Conservation (phyloP, 768 basidiomycete genomes). For the Porpolomopsis calyptriformis region DNA sequence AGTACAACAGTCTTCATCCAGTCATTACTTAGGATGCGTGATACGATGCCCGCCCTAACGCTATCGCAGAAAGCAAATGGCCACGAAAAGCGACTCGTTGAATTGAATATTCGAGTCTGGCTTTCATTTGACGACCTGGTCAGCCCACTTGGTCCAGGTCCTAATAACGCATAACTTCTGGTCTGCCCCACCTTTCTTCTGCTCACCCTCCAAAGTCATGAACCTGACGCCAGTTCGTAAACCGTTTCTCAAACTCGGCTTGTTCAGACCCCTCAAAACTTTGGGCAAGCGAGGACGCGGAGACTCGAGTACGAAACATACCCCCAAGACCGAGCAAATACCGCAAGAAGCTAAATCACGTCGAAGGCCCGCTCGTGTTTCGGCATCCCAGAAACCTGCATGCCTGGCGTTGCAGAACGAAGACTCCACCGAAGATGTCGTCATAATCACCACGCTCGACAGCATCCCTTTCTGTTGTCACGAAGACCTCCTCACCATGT, state of each 20-base stretch:
- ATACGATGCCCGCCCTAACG: no score
- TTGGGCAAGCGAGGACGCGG: background rate
- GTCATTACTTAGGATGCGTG: no score
- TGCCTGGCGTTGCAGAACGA: slow-evolving; percentile 54
- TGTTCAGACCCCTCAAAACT: slow-evolving; percentile 15
- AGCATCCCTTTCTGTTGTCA: slow-evolving; percentile 62
- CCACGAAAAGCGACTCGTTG: no score
- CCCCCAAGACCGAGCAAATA: background rate
- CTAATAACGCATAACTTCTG: no score
- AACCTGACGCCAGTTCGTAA: slow-evolving; percentile 23
- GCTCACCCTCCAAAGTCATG: background rate
- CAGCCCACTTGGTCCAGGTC: no score
- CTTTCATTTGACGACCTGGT: no score
- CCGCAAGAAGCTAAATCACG: background rate
- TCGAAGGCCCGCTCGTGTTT: slow-evolving; percentile 6
- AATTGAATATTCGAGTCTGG: no score
- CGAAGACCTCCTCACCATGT: slow-evolving; percentile 60
- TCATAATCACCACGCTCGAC: slow-evolving; percentile 54
- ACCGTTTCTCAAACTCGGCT: slow-evolving; percentile 31
- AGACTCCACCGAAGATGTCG: slow-evolving; percentile 38
- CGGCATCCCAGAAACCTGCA: slow-evolving; percentile 12
- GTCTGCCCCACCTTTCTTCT: no score
- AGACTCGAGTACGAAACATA: no score
- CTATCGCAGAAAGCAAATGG: no score
- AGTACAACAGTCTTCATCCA: no score